Conservation (phyloP, 2,329 filamentous ascomycete genomes). For the Pseudogymnoascus sp. region DNA sequence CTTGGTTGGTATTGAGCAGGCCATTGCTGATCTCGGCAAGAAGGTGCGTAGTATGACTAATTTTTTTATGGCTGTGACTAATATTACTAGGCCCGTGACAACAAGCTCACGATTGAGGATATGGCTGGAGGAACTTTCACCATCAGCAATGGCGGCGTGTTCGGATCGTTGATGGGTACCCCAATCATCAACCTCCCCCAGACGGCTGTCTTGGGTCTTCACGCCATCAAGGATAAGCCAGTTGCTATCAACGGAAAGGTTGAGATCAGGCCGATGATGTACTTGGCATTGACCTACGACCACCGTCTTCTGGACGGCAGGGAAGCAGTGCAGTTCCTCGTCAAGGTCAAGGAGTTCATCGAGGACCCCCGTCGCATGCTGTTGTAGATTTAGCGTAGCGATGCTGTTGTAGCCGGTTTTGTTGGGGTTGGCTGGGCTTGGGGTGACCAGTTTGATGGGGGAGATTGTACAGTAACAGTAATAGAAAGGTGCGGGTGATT, state of each 20-base stretch:
- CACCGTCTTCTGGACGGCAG: slow-evolving; percentile 91
- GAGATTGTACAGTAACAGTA: not conserved
- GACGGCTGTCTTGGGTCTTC: slow-evolving; percentile 82
- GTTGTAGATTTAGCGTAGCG: slow-evolving; percentile 34
- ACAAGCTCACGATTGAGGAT: slow-evolving; percentile 96
- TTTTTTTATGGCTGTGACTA: slow-evolving; percentile 11
- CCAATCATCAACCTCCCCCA: slow-evolving; percentile 98
- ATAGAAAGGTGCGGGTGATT: not conserved
- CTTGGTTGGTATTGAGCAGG: slow-evolving; percentile 78
- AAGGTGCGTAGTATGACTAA: slow-evolving; percentile 53
- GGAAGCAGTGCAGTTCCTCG: slow-evolving; percentile 91
- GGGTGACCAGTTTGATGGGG: not conserved
- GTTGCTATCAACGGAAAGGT: slow-evolving; percentile 88
- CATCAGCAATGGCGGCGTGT: slow-evolving; percentile 95
- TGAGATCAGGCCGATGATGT: slow-evolving; percentile 99
- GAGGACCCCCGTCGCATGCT: slow-evolving; percentile 94
- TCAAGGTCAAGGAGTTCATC: slow-evolving; percentile 96
- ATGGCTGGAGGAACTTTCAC: slow-evolving; percentile 99
- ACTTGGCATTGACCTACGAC: slow-evolving; percentile 93
- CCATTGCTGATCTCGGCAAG: slow-evolving; percentile 89
- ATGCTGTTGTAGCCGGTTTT: slow-evolving; percentile 4
- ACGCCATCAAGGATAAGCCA: slow-evolving; percentile 92
- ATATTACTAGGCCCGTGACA: slow-evolving; percentile 67
- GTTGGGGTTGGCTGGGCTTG: not conserved
- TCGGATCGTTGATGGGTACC: slow-evolving; percentile 93